Percentiles rank a stretch among this genome's conserved stretches.
Conservation (phyloP, 495 filamentous ascomycete species). For the Geopyxis carbonaria region DNA sequence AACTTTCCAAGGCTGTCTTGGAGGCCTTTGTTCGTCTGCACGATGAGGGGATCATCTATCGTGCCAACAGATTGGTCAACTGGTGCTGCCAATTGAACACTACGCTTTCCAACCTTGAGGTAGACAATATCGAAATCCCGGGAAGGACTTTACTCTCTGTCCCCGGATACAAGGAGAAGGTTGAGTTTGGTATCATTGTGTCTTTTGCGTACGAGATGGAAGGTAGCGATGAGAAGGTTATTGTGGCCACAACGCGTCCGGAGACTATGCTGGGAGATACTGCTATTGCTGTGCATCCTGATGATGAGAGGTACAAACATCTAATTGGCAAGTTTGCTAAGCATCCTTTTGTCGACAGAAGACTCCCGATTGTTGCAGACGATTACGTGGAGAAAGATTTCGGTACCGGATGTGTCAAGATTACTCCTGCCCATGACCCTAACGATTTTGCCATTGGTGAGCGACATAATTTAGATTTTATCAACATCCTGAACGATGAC, state of each 20-base stretch:
- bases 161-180: conserved; percentile 19
- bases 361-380: conserved; percentile 56
- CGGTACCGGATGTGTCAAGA: conserved; percentile 61
- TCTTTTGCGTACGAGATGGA: conserved; percentile 54
- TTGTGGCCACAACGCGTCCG: conserved; percentile 64
- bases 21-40: conserved; percentile 59
- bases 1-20: conserved; percentile 49
- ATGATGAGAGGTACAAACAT: conserved; percentile 46
- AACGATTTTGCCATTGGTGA: conserved; percentile 63
- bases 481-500: conserved; percentile 22
- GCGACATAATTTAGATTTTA: conserved; percentile 38
- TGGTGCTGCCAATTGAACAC: conserved; percentile 62
- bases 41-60: conserved; percentile 62
- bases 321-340: conserved; percentile 52
- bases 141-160: conserved; percentile 21
- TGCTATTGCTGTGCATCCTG: conserved; percentile 61
- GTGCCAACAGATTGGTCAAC: conserved; percentile 59
- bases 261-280: conserved; percentile 73
- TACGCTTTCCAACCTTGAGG: conserved; percentile 60
- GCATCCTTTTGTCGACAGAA: conserved; percentile 51
- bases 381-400: conserved; percentile 55
- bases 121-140: conserved; percentile 52
- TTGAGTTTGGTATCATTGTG: conserved; percentile 41
- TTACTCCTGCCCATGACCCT: conserved; percentile 65
- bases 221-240: conserved; percentile 47